phyloP scores from a whole-genome alignment of 2,329 filamentous ascomycete genomes.

The Ophiostoma piceae region DNA sequence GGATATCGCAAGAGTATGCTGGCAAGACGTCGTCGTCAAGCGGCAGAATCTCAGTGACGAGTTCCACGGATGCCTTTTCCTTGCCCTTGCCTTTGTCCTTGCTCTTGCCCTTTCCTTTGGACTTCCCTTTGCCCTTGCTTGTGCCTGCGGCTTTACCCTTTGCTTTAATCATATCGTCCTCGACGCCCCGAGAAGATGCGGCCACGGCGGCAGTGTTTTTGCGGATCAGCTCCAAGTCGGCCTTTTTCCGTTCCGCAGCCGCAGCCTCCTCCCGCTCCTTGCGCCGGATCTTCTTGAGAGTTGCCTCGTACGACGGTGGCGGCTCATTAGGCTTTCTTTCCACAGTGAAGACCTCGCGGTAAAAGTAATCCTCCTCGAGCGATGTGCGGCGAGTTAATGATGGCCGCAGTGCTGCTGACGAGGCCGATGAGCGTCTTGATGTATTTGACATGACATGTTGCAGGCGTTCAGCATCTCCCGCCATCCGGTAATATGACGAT shows the following conservation, averaged over 20 bases:
- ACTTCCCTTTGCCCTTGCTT: conserved; percentile 15
- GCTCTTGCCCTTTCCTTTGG: neutral
- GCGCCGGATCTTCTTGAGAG: conserved; percentile 31
- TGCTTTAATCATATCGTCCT: neutral
- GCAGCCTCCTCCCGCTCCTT: conserved; percentile 26
- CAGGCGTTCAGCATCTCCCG: neutral
- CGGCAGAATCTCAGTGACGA: neutral
- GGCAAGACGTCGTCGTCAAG: conserved; percentile 37
- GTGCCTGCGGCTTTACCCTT: neutral
- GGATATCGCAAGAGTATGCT: conserved; percentile 52
- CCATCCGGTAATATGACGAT: conserved; percentile 2
- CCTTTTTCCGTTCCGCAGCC: conserved; percentile 6
- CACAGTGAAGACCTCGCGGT: conserved; percentile 48
- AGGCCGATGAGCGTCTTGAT: conserved; percentile 17
- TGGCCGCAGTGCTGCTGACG: conserved; percentile 28
- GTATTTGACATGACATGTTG: neutral
- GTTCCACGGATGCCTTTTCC: conserved; percentile 13
- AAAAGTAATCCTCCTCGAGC: conserved; percentile 52
- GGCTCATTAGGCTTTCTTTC: conserved; percentile 41
- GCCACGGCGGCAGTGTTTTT: neutral
- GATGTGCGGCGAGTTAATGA: conserved; percentile 43
- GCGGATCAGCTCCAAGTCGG: neutral
- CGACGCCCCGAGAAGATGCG: neutral
- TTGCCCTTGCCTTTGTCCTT: conserved; percentile 20
- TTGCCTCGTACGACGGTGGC: conserved; percentile 44